Percentiles rank a stretch among this genome's conserved stretches.
Evolutionary conservation across 345 rosid genomes (phyloP).

Genomic region (Garcia nutans): DNA sequence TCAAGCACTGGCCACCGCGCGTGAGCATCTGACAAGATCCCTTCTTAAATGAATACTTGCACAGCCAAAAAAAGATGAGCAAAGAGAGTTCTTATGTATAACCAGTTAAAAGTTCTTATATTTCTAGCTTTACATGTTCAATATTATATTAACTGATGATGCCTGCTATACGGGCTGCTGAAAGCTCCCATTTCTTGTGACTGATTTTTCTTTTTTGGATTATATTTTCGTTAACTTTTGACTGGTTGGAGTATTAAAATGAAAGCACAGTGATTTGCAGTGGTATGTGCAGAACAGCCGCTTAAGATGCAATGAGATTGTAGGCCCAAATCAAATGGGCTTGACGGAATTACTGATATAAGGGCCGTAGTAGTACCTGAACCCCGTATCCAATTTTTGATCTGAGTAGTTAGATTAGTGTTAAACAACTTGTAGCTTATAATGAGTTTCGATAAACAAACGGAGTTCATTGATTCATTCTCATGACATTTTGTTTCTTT

Average conservation of each 20-base stretch:
- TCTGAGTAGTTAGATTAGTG: too few relatives aligned
- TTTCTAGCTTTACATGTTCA: background rate
- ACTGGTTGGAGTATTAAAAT: too few relatives aligned
- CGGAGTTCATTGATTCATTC: too few relatives aligned
- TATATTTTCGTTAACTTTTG: background rate
- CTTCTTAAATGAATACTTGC: slow-evolving; percentile 50
- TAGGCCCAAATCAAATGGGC: too few relatives aligned
- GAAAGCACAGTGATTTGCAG: background rate
- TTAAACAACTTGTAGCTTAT: too few relatives aligned
- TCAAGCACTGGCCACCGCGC: slow-evolving; percentile 79
- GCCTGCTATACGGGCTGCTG: background rate
- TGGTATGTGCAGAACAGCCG: background rate
- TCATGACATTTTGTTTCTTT: too few relatives aligned
- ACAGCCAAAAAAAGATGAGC: background rate
- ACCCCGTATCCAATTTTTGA: too few relatives aligned
- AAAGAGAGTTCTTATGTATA: background rate
- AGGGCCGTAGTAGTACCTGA: too few relatives aligned
- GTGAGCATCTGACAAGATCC: slow-evolving; percentile 79
- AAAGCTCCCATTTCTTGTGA: background rate
- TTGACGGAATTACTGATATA: too few relatives aligned
- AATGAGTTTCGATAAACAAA: too few relatives aligned
- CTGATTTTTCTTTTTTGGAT: background rate
- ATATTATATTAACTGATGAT: background rate
- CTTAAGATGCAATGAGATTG: too few relatives aligned
- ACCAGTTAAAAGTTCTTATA: background rate